Evolutionary conservation across 129 eudicot species (phyloP).

Genomic region (Solidago caesia): DNA sequence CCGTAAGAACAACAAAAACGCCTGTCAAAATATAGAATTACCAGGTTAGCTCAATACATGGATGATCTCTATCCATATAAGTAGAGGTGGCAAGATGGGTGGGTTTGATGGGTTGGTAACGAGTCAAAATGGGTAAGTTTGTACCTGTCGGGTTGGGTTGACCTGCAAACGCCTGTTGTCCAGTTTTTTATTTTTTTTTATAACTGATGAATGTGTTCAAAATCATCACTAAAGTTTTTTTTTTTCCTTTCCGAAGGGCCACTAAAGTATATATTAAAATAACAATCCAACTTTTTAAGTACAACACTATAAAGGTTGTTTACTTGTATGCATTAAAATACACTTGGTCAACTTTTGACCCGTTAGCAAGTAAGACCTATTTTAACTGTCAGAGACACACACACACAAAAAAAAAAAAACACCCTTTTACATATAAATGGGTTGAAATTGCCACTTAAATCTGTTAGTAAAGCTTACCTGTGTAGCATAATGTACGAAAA

Average conservation of each 20-base stretch:
- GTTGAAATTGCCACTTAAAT: slow-evolving; percentile 4
- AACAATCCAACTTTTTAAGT: not conserved
- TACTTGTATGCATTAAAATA: too few relatives aligned
- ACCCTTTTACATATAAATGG: not conserved
- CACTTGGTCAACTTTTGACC: too few relatives aligned
- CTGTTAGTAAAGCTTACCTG: slow-evolving; percentile 50
- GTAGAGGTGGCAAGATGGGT: not conserved
- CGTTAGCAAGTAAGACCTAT: too few relatives aligned
- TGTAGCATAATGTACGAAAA: slow-evolving; percentile 63
- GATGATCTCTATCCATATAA: slow-evolving; percentile 1
- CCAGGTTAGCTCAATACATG: not conserved
- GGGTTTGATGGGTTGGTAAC: not conserved
- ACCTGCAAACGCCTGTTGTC: not conserved
- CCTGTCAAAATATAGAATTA: slow-evolving; percentile 42
- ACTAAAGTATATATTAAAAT: not conserved
- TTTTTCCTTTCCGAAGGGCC: too few relatives aligned
- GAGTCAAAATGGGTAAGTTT: not conserved
- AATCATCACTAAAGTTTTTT: too few relatives aligned
- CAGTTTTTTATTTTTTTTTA: not conserved
- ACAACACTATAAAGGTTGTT: not conserved
- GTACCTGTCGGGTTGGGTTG: not conserved
- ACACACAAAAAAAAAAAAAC: too few relatives aligned
- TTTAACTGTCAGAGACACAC: too few relatives aligned
- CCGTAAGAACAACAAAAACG: slow-evolving; percentile 53
- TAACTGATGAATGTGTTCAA: too few relatives aligned